A percentile compares a stretch with the other conserved stretches of the same genome.
Evolutionary conservation across 495 filamentous ascomycete genomes (phyloP).

Genomic region (Hyaloscypha hepaticicola): DNA sequence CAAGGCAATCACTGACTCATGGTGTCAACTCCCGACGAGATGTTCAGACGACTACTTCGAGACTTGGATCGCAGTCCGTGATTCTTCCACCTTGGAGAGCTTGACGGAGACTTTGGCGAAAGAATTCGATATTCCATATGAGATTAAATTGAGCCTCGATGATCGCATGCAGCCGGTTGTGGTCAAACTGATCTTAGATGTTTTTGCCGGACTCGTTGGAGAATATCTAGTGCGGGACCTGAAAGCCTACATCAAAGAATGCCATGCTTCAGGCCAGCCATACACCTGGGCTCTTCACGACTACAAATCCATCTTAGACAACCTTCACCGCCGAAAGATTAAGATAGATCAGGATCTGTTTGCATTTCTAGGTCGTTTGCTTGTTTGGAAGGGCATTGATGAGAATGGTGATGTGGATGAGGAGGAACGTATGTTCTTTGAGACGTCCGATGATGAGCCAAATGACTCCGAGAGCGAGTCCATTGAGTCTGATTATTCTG

Average conservation of each 20-base stretch:
- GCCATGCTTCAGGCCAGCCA: too few relatives aligned
- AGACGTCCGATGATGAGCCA: neutral
- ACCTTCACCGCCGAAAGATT: neutral
- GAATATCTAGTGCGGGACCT: neutral
- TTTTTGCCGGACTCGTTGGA: neutral
- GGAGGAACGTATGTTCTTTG: too few relatives aligned
- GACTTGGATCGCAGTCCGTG: neutral
- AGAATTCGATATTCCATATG: neutral
- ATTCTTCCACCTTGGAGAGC: neutral
- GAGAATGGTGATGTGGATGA: too few relatives aligned
- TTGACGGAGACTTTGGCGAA: too few relatives aligned
- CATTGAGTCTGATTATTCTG: neutral
- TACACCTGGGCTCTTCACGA: neutral
- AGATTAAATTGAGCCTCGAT: neutral
- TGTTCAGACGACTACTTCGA: neutral
- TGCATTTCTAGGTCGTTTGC: neutral
- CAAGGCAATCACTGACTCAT: neutral
- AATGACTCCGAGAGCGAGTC: neutral
- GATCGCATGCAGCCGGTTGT: neutral
- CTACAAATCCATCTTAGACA: neutral
- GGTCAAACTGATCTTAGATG: neutral
- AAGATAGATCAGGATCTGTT: neutral
- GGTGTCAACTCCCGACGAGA: too few relatives aligned
- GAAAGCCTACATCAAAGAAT: neutral
- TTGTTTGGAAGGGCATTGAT: neutral